Base-by-base conservation (phyloP, 257 asterid genomes). In the Capsicum pubescens region DNA sequence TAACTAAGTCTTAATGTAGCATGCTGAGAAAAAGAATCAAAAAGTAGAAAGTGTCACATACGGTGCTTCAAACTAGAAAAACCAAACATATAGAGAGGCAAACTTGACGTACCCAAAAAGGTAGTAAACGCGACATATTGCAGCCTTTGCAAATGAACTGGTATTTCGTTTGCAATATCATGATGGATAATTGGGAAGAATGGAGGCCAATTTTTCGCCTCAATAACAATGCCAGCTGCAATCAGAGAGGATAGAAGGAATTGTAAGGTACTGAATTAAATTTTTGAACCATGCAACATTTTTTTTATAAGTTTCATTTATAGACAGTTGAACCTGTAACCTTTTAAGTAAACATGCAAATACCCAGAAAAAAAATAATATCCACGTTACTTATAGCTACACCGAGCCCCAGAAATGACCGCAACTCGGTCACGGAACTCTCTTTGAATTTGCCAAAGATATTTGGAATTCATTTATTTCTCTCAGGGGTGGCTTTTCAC, bases 191-290 rank as follows among this genome's bases (percentile, higher is more conserved):
- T 92, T 17, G 99, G 99, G 84, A 95, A 93, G 92, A 94, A 95
- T 1, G 99, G 96, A 84, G 99, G 99, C 99, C 99, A 95, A 64
- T 95, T 95, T 90, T 94, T 95, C 85, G 88, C 94, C 91, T 95
- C 97, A 81, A 93, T 84, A 84, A 91, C 95, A 87, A 91, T 91
- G 46, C 95, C 95, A 87, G 95, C 95, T 89, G 94, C 94, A 90
- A 80, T 81, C 60, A 86, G 89, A 68, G 87, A 54, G 42, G 80
- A 85, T 88, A 87, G 83, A 77, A 77, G 63, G 67, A 78, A 63
- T 44, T 39, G 74, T 54, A 69, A 81, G 3, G 58, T 39, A 74
- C 56, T 5, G 39, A 35, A 82, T 32, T 32, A 35, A 79, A 12
- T 9, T 67, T 67, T 5, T 36, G 69, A 83, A 55, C 21, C 72